phyloP scores from a whole-genome alignment of 106 monocot species.

The Alisma plantagoaquatica region DNA sequence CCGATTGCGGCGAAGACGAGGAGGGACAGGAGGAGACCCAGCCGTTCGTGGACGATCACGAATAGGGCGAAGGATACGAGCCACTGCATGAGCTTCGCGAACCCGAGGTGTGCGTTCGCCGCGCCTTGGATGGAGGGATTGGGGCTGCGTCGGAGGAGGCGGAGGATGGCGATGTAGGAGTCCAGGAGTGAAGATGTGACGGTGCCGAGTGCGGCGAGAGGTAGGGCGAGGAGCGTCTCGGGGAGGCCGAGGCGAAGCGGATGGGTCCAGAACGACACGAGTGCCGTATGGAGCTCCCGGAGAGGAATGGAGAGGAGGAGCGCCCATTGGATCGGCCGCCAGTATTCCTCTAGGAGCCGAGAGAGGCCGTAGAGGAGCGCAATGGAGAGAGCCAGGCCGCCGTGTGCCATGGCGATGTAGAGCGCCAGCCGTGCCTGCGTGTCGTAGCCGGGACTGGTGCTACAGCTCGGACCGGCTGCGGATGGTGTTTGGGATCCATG shows the following conservation, averaged over 20 bases:
- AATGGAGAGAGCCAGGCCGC: slow-evolving; percentile 46
- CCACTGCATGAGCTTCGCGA: slow-evolving; percentile 1
- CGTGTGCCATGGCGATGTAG: slow-evolving; percentile 83
- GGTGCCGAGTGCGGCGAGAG: slow-evolving; percentile 31
- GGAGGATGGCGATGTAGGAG: slow-evolving; percentile 25
- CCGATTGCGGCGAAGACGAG: neutral
- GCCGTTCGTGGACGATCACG: slow-evolving; percentile 10
- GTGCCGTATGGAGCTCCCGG: slow-evolving; percentile 42
- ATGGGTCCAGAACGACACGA: slow-evolving; percentile 62
- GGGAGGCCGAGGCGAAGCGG: slow-evolving; percentile 46
- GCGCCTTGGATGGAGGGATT: neutral
- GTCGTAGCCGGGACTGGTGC: too few species aligned
- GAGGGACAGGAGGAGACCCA: slow-evolving; percentile 14
- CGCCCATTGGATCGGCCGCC: slow-evolving; percentile 78
- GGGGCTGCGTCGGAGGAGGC: slow-evolving; percentile 24
- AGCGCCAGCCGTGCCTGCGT: slow-evolving; percentile 39
- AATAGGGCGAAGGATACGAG: slow-evolving; percentile 11
- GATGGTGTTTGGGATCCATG: too few species aligned
- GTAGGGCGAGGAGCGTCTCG: slow-evolving; percentile 54
- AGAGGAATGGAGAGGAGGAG: slow-evolving; percentile 76
- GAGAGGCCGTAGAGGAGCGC: slow-evolving; percentile 51
- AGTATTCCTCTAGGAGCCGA: slow-evolving; percentile 47
- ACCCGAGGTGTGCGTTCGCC: slow-evolving; percentile 11
- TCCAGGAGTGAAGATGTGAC: slow-evolving; percentile 38
- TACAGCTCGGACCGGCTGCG: too few species aligned